Conservation (phyloP, 495 filamentous ascomycete species). For the Hypoxylon intermedium region DNA sequence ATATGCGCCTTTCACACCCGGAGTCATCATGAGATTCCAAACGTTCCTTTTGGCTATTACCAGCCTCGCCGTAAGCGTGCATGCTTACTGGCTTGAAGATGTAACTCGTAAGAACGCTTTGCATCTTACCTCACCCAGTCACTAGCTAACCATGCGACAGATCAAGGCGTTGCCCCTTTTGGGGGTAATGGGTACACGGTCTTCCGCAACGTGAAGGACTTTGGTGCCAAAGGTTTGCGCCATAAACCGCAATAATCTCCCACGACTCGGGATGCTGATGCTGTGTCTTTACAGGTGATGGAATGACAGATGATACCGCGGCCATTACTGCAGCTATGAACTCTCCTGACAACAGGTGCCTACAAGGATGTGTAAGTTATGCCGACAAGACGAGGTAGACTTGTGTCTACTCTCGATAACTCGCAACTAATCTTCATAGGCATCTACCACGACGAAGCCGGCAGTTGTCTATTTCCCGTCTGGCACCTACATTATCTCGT, state of each 20-base stretch:
- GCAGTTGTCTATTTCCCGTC: slow-evolving; percentile 81
- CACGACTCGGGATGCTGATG: slow-evolving; percentile 24
- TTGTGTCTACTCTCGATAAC: slow-evolving; percentile 56
- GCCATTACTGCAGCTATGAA: slow-evolving; percentile 86
- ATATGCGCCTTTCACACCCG: slow-evolving; percentile 24
- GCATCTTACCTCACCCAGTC: neutral
- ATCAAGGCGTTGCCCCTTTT: slow-evolving; percentile 58
- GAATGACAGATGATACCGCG: slow-evolving; percentile 76
- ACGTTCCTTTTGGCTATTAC: slow-evolving; percentile 49
- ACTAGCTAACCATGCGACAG: slow-evolving; percentile 30
- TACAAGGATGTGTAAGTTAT: slow-evolving; percentile 65
- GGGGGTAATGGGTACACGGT: slow-evolving; percentile 55
- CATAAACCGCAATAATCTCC: neutral
- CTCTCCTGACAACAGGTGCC: slow-evolving; percentile 77
- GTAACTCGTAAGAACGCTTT: slow-evolving; percentile 45
- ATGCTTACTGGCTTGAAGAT: slow-evolving; percentile 56
- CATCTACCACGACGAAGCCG: slow-evolving; percentile 75
- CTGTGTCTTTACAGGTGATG: slow-evolving; percentile 51
- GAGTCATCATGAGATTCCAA: slow-evolving; percentile 48
- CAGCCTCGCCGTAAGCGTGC: slow-evolving; percentile 45
- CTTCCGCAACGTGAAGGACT: slow-evolving; percentile 68
- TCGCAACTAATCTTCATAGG: slow-evolving; percentile 50
- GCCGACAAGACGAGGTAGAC: neutral
- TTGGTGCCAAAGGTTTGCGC: slow-evolving; percentile 61
- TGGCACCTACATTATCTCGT: slow-evolving; percentile 75